Percentiles rank a stretch among this genome's conserved stretches.
These are phyloP conservation scores for Trichoderma breve DNA, from an alignment of 2,329 filamentous ascomycete genomes.

Conservation along the genomic window DNA sequence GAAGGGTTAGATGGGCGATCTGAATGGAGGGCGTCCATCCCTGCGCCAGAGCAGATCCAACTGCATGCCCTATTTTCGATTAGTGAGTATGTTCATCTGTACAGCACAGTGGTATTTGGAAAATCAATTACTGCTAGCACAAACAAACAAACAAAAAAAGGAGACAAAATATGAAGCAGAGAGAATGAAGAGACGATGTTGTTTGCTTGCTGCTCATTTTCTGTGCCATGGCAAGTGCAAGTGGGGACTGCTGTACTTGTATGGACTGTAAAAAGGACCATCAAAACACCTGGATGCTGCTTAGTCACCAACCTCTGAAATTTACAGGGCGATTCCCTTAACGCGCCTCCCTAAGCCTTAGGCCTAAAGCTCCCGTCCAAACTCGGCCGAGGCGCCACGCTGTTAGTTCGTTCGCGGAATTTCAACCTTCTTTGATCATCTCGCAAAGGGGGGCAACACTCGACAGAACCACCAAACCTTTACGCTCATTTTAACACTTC, in stretches of 20 bases:
- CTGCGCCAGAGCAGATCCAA: not conserved
- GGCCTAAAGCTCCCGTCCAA: not conserved
- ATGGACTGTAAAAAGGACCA: not conserved
- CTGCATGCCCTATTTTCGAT: not conserved
- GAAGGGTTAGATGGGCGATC: not conserved
- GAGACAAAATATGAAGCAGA: not conserved
- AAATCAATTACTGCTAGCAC: not conserved
- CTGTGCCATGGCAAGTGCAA: not conserved
- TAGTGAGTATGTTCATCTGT: not conserved
- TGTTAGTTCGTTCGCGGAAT: not conserved
- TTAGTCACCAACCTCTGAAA: slow-evolving; percentile 13
- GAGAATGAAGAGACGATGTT: not conserved
- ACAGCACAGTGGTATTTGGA: not conserved
- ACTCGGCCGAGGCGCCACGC: slow-evolving; percentile 9
- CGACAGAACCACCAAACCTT: not conserved
- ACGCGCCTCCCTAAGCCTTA: not conserved
- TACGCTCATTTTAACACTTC: not conserved
- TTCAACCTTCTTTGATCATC: not conserved
- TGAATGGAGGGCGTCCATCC: not conserved
- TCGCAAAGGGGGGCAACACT: not conserved
- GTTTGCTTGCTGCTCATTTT: not conserved
- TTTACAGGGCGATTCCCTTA: not conserved
- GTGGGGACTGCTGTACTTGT: not conserved
- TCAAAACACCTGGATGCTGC: not conserved
- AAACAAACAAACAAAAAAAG: not conserved